Evolutionary conservation across 768 basidiomycete species (phyloP).

Genomic region (Psilocybe subaeruginosa): DNA sequence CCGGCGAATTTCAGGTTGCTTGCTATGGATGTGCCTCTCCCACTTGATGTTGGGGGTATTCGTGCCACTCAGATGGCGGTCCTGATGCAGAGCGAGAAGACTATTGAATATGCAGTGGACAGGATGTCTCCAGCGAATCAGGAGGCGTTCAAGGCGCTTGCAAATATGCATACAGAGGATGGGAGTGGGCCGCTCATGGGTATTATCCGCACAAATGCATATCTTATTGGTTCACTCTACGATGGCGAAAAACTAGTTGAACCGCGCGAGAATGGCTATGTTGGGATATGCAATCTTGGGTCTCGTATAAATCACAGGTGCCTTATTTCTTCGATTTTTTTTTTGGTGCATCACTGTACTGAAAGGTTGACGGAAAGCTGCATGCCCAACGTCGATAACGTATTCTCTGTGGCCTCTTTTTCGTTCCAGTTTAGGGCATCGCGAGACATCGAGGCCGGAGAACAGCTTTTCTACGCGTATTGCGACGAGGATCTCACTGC

Average conservation of each 20-base stretch:
- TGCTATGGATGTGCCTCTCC: neutral
- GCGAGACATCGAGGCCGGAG: constrained; percentile 29
- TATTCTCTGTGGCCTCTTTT: constrained; percentile 34
- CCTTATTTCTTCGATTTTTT: constrained; percentile 10
- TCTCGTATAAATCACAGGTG: constrained; percentile 39
- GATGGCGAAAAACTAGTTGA: neutral
- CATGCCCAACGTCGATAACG: constrained; percentile 27
- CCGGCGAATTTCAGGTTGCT: constrained; percentile 12
- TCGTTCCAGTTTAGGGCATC: constrained; percentile 29
- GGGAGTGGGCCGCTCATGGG: constrained; percentile 36
- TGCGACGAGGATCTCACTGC: constrained; percentile 19
- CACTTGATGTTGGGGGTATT: neutral
- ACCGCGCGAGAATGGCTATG: neutral
- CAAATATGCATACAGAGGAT: constrained; percentile 33
- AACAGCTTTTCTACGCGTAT: constrained; percentile 35
- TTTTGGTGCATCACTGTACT: neutral
- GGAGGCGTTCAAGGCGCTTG: constrained; percentile 31
- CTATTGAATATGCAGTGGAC: neutral
- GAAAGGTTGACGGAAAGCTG: constrained; percentile 23
- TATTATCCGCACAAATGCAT: constrained; percentile 36
- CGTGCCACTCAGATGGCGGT: neutral
- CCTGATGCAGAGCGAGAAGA: neutral
- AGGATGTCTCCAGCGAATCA: constrained; percentile 21
- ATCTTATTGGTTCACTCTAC: constrained; percentile 16
- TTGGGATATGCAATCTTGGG: constrained; percentile 4